These are phyloP conservation scores for Verticillium tricorpus DNA, from an alignment of 2,329 filamentous ascomycete genomes.

Conservation along the genomic window DNA sequence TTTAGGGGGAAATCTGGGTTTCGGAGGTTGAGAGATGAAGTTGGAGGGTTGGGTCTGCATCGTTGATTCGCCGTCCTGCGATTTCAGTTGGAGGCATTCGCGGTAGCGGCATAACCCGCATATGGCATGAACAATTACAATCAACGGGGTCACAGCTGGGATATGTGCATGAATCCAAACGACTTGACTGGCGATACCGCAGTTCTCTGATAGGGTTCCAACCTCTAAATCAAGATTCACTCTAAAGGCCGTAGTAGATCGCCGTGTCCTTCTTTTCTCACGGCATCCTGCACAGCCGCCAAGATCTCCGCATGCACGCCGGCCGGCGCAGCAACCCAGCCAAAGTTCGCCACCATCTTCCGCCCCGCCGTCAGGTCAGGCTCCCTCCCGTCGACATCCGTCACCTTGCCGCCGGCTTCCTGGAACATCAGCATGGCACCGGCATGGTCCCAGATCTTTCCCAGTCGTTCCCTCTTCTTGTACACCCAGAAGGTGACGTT, in stretches of 20 bases:
- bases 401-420: slow-evolving; percentile 51
- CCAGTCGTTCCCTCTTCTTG: slow-evolving; percentile 38
- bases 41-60: too few species aligned
- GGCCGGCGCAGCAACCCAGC: slow-evolving; percentile 49
- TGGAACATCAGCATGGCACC: slow-evolving; percentile 56
- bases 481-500: slow-evolving; percentile 56
- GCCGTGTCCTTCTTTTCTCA: slow-evolving; percentile 26
- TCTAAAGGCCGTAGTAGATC: slow-evolving; percentile 19
- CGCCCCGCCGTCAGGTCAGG: slow-evolving; percentile 47
- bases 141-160: too few species aligned
- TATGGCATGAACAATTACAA: too few species aligned
- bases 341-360: slow-evolving; percentile 45
- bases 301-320: slow-evolving; percentile 39
- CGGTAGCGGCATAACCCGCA: too few species aligned
- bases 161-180: too few species aligned
- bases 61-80: too few species aligned
- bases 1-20: too few species aligned
- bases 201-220: too few species aligned
- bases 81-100: too few species aligned
- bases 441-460: slow-evolving; percentile 57
- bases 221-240: not conserved
- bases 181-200: too few species aligned
- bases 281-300: slow-evolving; percentile 25
- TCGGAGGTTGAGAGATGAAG: too few species aligned
- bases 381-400: slow-evolving; percentile 45